Conservation (phyloP, 768 basidiomycete genomes). For the Pleurotus citrinopileatus region DNA sequence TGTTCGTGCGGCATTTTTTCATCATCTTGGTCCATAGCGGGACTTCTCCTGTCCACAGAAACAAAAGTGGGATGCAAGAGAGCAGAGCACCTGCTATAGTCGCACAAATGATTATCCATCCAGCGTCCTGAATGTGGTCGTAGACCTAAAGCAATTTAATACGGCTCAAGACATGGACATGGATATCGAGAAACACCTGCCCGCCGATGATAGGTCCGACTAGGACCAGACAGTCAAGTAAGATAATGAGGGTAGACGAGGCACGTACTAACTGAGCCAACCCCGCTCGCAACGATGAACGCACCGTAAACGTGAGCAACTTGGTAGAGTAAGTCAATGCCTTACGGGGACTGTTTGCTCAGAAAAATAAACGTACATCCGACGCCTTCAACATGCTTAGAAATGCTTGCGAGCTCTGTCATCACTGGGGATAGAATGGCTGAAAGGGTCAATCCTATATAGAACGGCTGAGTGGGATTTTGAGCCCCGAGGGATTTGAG, state of each 20-base stretch:
- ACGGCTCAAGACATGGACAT: conserved; percentile 2
- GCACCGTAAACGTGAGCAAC: conserved; percentile 75
- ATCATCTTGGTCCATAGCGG: background rate
- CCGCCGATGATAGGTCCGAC: conserved; percentile 73
- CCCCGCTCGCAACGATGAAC: conserved; percentile 68
- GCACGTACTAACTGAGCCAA: conserved; percentile 56
- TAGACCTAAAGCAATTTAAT: conserved; percentile 45
- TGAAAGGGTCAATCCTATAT: conserved; percentile 66
- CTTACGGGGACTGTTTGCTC: conserved; percentile 5
- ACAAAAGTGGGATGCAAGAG: conserved; percentile 34
- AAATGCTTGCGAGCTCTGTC: conserved; percentile 63
- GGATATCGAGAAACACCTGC: conserved; percentile 35
- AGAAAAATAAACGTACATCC: conserved; percentile 51
- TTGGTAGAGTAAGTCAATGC: conserved; percentile 22
- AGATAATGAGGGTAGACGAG: background rate
- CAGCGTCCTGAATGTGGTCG: conserved; percentile 40
- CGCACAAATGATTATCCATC: conserved; percentile 60
- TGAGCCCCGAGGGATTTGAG: background rate
- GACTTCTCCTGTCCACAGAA: conserved; percentile 43
- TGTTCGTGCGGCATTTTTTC: too few relatives aligned
- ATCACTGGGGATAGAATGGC: conserved; percentile 60
- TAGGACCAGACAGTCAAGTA: conserved; percentile 21
- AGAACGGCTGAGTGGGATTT: conserved; percentile 5
- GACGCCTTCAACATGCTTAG: conserved; percentile 54
- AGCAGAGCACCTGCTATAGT: conserved; percentile 42